Base-by-base conservation (phyloP, 495 filamentous ascomycete genomes). In the Tuber brumale region DNA sequence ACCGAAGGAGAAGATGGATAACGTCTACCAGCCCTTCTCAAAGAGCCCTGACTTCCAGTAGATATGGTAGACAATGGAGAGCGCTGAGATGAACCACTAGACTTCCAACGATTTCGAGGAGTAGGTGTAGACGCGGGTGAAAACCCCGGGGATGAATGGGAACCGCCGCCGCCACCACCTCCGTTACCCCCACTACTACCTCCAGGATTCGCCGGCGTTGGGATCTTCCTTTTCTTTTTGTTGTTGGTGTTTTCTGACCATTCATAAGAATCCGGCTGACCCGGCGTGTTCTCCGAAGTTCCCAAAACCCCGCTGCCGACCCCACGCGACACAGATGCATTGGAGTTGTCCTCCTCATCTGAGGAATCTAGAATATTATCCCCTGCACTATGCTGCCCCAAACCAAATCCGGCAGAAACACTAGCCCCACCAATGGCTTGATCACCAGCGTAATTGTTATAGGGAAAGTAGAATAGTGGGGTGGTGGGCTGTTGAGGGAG, bases 221-320 rank as follows among this genome's bases (percentile, higher is more conserved):
- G 96, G 43, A 98, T 97, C 85, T 99, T 99, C 75, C 96, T 89
- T 84, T 99, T 99, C 86, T 98, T 99, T 85, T 99, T 99, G 83
- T 99, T 98, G 83, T 97, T 98, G 72, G 93, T 97, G 80, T 99
- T 98, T 83, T 99, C 95, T 81, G 97, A 96, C 27, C 92, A 94
- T 82, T 98, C 96, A 83, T 98, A 97, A 43, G 95, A 94, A 83
- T 98, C 96, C 8, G 88, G 89, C 12, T 86, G 75, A 19, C 81
- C 74, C 81, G 41, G 84, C 83, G 43, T 70, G 73, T 75, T 77
- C 74, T 80, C 78, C 45, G 69, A 70, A n/a, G 19, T 44, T 70
- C 80, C 71, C 70, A 76, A 61, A 76, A 69, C 43, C 42, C 71
- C 74, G 74, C 84, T 82, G 31, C 76, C 82, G 57, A 84, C 79